phyloP scores from a whole-genome alignment of 73 alveolate species.

The Paramecium biaurelia region DNA sequence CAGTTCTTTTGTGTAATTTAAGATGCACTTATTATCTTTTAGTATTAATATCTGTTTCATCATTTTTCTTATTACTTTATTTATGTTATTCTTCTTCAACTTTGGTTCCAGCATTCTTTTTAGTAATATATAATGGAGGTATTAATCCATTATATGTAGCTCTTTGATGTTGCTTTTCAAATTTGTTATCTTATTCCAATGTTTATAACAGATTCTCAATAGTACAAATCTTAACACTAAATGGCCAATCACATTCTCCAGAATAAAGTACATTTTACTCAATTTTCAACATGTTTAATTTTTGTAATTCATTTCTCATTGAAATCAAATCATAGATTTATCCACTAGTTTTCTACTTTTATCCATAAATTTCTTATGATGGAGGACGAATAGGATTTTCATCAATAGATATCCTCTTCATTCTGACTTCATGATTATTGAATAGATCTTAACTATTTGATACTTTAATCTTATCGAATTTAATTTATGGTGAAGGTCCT shows the following conservation, averaged over 20 bases:
- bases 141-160: conserved; percentile 63
- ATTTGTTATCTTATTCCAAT: conserved; percentile 47
- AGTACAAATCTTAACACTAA: conserved; percentile 64
- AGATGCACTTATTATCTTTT: conserved; percentile 39
- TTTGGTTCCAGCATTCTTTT: conserved; percentile 27
- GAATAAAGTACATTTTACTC: conserved; percentile 35
- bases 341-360: background rate
- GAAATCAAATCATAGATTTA: conserved; percentile 22
- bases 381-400: background rate
- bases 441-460: background rate
- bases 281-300: conserved; percentile 4
- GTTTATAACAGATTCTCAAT: conserved; percentile 56
- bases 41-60: background rate
- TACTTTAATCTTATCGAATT: background rate
- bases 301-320: conserved; percentile 20
- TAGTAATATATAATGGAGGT: conserved; percentile 59
- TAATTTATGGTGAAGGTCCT: background rate
- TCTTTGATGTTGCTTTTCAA: conserved; percentile 17
- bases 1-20: conserved; percentile 31
- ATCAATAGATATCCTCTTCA: background rate
- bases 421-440: background rate
- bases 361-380: background rate
- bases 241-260: conserved; percentile 75
- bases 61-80: conserved; percentile 13
- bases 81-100: conserved; percentile 16